Percentiles rank a stretch among this genome's conserved stretches.
These are phyloP conservation scores for Xylariales sp. DNA, from an alignment of 2,329 filamentous ascomycete genomes.

Conservation along the genomic window DNA sequence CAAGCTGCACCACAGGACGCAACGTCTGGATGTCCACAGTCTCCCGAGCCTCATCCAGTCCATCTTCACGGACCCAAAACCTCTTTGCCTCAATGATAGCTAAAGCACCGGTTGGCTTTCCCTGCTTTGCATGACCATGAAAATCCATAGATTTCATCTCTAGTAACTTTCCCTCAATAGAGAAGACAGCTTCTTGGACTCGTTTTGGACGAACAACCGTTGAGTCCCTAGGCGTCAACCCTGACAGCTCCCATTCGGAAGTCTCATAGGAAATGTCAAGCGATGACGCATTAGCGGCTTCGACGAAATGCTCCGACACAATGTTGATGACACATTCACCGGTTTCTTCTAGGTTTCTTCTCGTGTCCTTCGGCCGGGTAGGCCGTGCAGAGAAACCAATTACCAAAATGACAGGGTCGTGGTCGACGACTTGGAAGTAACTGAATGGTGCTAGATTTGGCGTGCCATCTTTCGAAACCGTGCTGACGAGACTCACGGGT, in stretches of 20 bases:
- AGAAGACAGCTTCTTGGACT: constrained; percentile 22
- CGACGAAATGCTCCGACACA: constrained; percentile 56
- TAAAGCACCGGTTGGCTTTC: background rate
- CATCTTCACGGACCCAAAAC: constrained; percentile 10
- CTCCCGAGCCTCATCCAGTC: background rate
- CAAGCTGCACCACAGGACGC: constrained; percentile 8
- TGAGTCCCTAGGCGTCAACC: constrained; percentile 18
- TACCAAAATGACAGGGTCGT: constrained; percentile 58
- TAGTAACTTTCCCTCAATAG: constrained; percentile 20
- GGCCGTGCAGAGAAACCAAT: constrained; percentile 54
- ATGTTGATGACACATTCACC: constrained; percentile 59
- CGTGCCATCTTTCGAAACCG: background rate
- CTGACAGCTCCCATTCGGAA: constrained; percentile 35
- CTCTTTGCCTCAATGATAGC: constrained; percentile 8
- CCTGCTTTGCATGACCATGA: constrained; percentile 11
- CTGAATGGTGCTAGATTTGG: constrained; percentile 36
- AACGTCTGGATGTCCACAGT: constrained; percentile 3
- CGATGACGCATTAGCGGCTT: constrained; percentile 56
- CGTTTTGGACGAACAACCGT: constrained; percentile 15
- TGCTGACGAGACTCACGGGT: constrained; percentile 4
- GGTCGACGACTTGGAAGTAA: constrained; percentile 58
- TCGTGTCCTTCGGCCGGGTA: constrained; percentile 53
- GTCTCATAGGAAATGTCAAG: constrained; percentile 55
- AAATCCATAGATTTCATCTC: constrained; percentile 22
- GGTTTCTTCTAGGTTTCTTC: constrained; percentile 51